Percentiles rank a stretch among this genome's conserved stretches.
Conservation (phyloP, 164 flowering plant species). For the Berberis vulgaris region DNA sequence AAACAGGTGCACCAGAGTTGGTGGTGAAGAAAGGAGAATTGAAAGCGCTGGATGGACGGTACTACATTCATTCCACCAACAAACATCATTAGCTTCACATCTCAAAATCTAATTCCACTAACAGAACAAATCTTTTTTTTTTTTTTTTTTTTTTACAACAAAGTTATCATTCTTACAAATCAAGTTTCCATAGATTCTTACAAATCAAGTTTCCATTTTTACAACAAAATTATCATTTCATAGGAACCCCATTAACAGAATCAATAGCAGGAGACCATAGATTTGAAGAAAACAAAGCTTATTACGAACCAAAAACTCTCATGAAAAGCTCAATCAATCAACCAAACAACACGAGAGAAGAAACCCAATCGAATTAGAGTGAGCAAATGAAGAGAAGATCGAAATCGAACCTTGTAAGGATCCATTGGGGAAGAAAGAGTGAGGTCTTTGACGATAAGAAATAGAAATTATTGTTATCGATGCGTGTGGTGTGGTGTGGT, state of each 20-base stretch:
- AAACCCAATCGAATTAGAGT: background rate
- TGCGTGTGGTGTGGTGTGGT: too few relatives aligned
- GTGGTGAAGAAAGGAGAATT: constrained; percentile 61
- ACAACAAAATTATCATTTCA: too few relatives aligned
- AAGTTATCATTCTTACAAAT: too few relatives aligned
- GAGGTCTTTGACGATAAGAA: too few relatives aligned
- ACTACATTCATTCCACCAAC: constrained; percentile 29
- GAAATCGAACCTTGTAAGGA: constrained; percentile 59
- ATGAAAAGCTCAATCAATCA: background rate
- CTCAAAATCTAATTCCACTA: background rate
- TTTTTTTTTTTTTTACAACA: background rate
- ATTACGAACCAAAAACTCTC: too few relatives aligned
- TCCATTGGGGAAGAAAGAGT: constrained; percentile 34
- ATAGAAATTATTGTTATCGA: too few relatives aligned
- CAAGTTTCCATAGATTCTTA: too few relatives aligned
- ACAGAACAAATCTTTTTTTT: background rate
- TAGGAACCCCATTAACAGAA: too few relatives aligned
- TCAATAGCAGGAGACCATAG: too few relatives aligned
- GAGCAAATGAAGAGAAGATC: background rate
- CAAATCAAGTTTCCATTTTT: too few relatives aligned
- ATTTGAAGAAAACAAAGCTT: too few relatives aligned
- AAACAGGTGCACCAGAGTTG: constrained; percentile 76
- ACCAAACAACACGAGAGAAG: background rate
- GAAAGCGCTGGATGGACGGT: constrained; percentile 63
- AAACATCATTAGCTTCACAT: background rate